phyloP scores from a whole-genome alignment of 345 rosid species.

The Fremontodendron californicum region DNA sequence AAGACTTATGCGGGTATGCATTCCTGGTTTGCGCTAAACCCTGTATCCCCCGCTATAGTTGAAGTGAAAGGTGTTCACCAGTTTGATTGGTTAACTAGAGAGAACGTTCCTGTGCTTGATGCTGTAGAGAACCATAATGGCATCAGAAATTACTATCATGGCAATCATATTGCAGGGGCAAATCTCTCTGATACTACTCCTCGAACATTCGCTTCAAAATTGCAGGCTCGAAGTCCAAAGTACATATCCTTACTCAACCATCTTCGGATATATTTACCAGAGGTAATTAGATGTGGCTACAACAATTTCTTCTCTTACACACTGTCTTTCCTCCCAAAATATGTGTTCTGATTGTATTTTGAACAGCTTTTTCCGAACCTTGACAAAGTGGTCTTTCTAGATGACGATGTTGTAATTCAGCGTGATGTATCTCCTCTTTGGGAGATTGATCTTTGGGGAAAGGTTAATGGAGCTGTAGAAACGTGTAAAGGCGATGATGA shows the following conservation, averaged over 20 bases:
- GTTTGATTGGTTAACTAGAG: constrained; percentile 98
- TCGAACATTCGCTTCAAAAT: constrained; percentile 84
- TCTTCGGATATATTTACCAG: constrained; percentile 94
- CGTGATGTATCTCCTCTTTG: constrained; percentile 88
- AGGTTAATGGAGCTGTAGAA: constrained; percentile 98
- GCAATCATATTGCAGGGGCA: constrained; percentile 85
- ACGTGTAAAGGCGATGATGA: constrained; percentile 95
- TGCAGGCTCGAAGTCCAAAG: constrained; percentile 98
- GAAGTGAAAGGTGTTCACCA: constrained; percentile 98
- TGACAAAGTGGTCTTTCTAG: constrained; percentile 91
- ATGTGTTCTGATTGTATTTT: constrained; percentile 17
- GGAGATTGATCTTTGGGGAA: constrained; percentile 84
- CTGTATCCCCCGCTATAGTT: constrained; percentile 78
- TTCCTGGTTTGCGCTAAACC: constrained; percentile 97
- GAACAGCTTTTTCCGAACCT: constrained; percentile 94
- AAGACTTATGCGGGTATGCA: constrained; percentile 99
- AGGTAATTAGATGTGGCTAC: constrained; percentile 49
- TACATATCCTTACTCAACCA: constrained; percentile 99
- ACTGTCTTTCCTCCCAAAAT: background rate
- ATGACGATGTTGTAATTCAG: constrained; percentile 94
- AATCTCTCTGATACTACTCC: constrained; percentile 84
- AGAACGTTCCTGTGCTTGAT: constrained; percentile 98
- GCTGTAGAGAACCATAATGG: constrained; percentile 89
- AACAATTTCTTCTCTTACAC: background rate
- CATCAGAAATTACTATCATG: constrained; percentile 90